These are phyloP conservation scores for Solanum medicagineum DNA, from an alignment of 257 asterid genomes.

Conservation along the genomic window DNA sequence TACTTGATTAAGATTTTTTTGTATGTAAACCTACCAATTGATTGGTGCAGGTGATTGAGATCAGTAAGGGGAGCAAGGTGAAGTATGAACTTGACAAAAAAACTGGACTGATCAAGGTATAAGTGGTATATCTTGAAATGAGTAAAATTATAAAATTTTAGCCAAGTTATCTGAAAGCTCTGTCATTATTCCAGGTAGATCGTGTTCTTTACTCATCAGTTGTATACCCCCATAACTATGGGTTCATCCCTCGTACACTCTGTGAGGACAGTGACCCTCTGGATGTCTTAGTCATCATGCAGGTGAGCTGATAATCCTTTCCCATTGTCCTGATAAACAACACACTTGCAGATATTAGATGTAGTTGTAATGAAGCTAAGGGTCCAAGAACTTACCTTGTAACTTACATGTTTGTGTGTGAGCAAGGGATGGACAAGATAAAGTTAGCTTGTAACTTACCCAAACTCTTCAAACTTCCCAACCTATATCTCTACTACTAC, in stretches of 20 bases:
- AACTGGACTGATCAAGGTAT: constrained; percentile 94
- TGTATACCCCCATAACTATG: constrained; percentile 98
- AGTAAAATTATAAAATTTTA: not conserved
- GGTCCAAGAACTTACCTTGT: not conserved
- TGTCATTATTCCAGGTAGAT: constrained; percentile 53
- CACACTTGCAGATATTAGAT: not conserved
- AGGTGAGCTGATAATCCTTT: constrained; percentile 32
- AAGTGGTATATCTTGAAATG: not conserved
- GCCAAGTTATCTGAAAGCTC: not conserved
- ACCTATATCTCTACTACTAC: not conserved
- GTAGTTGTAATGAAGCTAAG: not conserved
- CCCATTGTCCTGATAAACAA: not conserved
- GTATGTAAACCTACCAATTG: not conserved
- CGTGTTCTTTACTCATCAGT: constrained; percentile 94
- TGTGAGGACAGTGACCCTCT: constrained; percentile 92
- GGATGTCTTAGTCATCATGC: constrained; percentile 97
- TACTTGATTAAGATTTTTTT: not conserved
- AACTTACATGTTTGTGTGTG: not conserved
- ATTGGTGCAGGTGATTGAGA: constrained; percentile 76
- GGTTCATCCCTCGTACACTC: constrained; percentile 92
- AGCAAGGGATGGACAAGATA: not conserved
- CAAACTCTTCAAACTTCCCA: not conserved
- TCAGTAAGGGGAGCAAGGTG: constrained; percentile 93
- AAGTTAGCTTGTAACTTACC: not conserved
- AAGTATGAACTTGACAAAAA: constrained; percentile 93